Conservation (phyloP, 176 grass and related monocot genomes). For the Saccharum officinarum region DNA sequence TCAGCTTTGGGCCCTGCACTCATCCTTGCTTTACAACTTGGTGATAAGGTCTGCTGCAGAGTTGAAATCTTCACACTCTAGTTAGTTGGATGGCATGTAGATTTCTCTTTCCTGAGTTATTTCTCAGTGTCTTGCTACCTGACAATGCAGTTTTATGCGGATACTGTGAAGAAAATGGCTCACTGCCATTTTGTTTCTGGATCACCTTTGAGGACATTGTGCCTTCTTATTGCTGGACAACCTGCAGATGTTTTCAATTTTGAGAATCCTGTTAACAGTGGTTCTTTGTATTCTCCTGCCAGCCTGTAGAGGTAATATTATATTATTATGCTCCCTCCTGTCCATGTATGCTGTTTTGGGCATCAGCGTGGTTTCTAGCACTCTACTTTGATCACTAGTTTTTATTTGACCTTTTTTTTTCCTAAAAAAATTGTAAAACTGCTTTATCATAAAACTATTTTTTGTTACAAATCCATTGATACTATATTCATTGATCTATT, state of each 20-base stretch:
- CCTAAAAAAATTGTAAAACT: background rate
- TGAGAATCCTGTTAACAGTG: constrained; percentile 38
- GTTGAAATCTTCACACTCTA: background rate
- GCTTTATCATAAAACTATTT: background rate
- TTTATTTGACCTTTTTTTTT: background rate
- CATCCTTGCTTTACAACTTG: constrained; percentile 91
- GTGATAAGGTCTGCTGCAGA: constrained; percentile 39
- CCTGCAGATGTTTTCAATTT: constrained; percentile 84
- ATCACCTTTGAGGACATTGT: constrained; percentile 87
- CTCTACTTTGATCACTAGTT: background rate
- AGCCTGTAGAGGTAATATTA: constrained; percentile 60
- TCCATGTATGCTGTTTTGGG: background rate
- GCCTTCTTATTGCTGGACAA: constrained; percentile 96
- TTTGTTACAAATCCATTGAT: background rate
- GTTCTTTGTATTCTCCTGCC: constrained; percentile 33
- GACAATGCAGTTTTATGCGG: constrained; percentile 86
- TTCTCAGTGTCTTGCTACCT: constrained; percentile 14
- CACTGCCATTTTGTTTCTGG: constrained; percentile 70
- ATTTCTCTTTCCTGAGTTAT: constrained; percentile 19
- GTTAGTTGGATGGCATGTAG: background rate
- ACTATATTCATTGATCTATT: background rate
- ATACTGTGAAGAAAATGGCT: constrained; percentile 98
- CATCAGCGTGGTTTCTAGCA: background rate
- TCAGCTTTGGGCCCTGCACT: constrained; percentile 90
- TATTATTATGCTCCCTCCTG: background rate